A percentile compares a stretch with the other conserved stretches of the same genome.
Evolutionary conservation across 495 filamentous ascomycete species (phyloP).

Genomic region (Podospora australis): DNA sequence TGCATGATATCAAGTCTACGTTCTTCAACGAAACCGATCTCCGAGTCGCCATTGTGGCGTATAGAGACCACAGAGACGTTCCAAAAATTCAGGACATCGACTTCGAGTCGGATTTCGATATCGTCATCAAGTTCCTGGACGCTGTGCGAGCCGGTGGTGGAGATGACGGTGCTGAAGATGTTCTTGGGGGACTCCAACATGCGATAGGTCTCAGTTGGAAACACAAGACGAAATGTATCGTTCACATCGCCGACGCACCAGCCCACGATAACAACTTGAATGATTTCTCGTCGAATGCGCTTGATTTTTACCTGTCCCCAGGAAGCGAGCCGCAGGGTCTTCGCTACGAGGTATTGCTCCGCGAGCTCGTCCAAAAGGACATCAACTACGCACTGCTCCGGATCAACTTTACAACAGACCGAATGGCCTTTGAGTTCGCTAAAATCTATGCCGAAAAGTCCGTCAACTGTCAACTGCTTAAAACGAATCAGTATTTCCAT

Average conservation of each 20-base stretch:
- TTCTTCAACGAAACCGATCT: slow-evolving; percentile 37
- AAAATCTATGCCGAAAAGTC: slow-evolving; percentile 17
- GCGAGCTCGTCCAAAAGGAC: slow-evolving; percentile 21
- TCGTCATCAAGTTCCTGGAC: slow-evolving; percentile 20
- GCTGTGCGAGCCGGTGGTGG: slow-evolving; percentile 20
- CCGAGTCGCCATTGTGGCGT: slow-evolving; percentile 35
- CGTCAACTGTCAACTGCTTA: slow-evolving; percentile 19
- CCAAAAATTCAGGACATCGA: slow-evolving; percentile 32
- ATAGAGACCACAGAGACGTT: slow-evolving; percentile 30
- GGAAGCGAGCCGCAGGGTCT: slow-evolving; percentile 31
- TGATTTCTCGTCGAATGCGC: not conserved
- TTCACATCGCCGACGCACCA: slow-evolving; percentile 35
- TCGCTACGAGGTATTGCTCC: slow-evolving; percentile 22
- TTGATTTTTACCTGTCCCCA: slow-evolving; percentile 19
- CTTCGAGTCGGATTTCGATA: slow-evolving; percentile 23
- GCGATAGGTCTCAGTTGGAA: slow-evolving; percentile 26
- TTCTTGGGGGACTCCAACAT: slow-evolving; percentile 26
- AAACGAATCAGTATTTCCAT: slow-evolving; percentile 19
- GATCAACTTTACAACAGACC: slow-evolving; percentile 26
- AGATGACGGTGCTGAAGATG: slow-evolving; percentile 28
- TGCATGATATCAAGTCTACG: slow-evolving; percentile 25
- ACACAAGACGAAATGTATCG: slow-evolving; percentile 31
- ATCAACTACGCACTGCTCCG: slow-evolving; percentile 35
- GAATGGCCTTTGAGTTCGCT: slow-evolving; percentile 27
- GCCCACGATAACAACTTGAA: slow-evolving; percentile 27